Base-by-base conservation (phyloP, 2,329 filamentous ascomycete species). In the Akanthomyces muscarius region DNA sequence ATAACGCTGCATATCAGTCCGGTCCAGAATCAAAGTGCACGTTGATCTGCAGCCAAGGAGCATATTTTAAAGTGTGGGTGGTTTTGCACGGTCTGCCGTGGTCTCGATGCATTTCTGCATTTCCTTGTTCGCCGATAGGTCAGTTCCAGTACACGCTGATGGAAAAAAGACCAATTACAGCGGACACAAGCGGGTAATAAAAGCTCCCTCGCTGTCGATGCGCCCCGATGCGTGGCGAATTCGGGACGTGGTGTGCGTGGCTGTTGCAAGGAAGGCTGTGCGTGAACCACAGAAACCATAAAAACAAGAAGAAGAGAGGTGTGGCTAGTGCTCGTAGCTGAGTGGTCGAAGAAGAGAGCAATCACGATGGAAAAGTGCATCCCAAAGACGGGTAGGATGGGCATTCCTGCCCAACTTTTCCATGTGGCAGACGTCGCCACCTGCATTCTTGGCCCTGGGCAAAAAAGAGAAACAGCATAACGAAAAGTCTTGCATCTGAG, bases 391-490 rank as follows among this genome's bases (percentile, higher is more conserved):
- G 42, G 42, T 28, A 58, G 47, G 44, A 58, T 58, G 55, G 44
- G 33, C 30, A 48, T 50, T 50, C 55, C 55, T 28, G 21, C 30
- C 23, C 54, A 41, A 38, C 28, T 36, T 47, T 33, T 21, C 55
- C 55, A 58, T 58, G 44, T 48, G 55, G 44, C 55, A 28, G 55
- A n/a, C 11, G 23, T 58, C 33, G 55, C 55, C 55, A 58, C 55
- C 44, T n/a, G n/a, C 44, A 48, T 54, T 54, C 52, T 42, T 54
- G 36, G 52, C 28, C 18, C 28, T 36, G 23, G 45, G 47, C 38
- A 16, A 41, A 28, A 50, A 18, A 13, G 47, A 50, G 25, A 28
- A 50, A 18, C 25, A 18, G 47, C 23, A 50, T 18, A 8, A 36
- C 7, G 33, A 36, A 36, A 11, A 11, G 33, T 11, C 25, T 50